Percentiles rank a stretch among this genome's conserved stretches.
These are phyloP conservation scores for Trypanosoma theileri DNA, from an alignment of 208 protist species.

Conservation along the genomic window DNA sequence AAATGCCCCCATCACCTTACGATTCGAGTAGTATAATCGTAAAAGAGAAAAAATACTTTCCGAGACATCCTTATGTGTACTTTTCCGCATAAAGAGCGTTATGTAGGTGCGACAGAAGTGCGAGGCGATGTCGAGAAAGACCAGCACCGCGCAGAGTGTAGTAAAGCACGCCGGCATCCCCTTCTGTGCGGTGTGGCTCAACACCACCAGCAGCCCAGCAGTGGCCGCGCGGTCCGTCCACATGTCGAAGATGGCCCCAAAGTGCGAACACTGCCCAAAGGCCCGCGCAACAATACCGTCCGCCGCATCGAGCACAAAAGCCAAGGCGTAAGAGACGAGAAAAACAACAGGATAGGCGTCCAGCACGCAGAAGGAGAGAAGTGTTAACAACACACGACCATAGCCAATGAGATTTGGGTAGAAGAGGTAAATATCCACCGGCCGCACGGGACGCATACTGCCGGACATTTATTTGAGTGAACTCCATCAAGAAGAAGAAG, in stretches of 20 bases:
- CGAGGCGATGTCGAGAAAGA: constrained; percentile 90
- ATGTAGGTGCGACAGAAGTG: constrained; percentile 95
- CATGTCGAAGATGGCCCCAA: constrained; percentile 95
- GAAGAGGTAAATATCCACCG: constrained; percentile 57
- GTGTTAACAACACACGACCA: constrained; percentile 59
- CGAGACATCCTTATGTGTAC: constrained; percentile 87
- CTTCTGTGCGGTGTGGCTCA: constrained; percentile 74
- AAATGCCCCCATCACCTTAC: constrained; percentile 76
- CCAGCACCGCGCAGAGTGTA: constrained; percentile 57
- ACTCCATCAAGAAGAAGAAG: background rate
- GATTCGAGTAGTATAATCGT: constrained; percentile 90
- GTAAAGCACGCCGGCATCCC: constrained; percentile 58
- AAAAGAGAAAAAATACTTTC: constrained; percentile 81
- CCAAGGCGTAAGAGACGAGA: constrained; percentile 70
- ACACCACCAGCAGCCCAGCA: constrained; percentile 84
- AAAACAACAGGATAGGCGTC: constrained; percentile 66
- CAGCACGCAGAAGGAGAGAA: constrained; percentile 76
- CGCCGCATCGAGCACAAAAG: constrained; percentile 87
- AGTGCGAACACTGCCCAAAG: constrained; percentile 87
- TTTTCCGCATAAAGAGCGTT: constrained; percentile 55
- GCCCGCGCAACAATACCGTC: constrained; percentile 90
- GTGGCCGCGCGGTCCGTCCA: constrained; percentile 92
- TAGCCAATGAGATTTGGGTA: constrained; percentile 95
- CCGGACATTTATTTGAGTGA: background rate
- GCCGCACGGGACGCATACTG: background rate